Percentiles rank a stretch among this genome's conserved stretches.
phyloP scores from a whole-genome alignment of 2,329 filamentous ascomycete species.

The Ophiognomonia clavigignenti-juglandacearum region DNA sequence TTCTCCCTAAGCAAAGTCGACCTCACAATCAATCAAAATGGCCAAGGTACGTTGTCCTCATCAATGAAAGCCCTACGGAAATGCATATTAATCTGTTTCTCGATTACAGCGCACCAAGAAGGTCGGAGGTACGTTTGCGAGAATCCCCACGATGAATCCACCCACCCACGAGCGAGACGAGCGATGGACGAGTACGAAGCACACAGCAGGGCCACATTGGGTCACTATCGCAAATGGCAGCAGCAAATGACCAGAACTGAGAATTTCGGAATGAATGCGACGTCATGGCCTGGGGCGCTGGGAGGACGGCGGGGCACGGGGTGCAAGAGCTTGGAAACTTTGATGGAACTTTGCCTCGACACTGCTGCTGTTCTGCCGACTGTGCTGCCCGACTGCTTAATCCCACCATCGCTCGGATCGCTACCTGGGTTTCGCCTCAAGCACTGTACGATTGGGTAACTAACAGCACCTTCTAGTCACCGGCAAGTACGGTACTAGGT shows the following conservation, averaged over 20 bases:
- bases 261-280: not conserved
- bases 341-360: no score
- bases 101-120: conserved; percentile 74
- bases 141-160: not conserved
- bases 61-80: not conserved
- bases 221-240: not conserved
- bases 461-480: conserved; percentile 68
- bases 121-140: conserved; percentile 35
- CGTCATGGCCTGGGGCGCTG: not conserved
- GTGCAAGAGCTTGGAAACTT: not conserved
- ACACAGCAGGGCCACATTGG: not conserved
- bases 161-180: conserved; percentile 5
- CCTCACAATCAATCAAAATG: conserved; percentile 15
- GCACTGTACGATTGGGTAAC: not conserved
- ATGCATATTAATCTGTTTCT: not conserved
- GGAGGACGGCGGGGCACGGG: not conserved
- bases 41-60: conserved; percentile 12
- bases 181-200: conserved; percentile 13
- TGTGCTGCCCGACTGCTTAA: not conserved
- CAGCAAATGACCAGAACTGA: not conserved
- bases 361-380: not conserved
- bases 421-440: not conserved
- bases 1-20: conserved; percentile 16
- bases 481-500: conserved; percentile 97
- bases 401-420: not conserved